Conservation (phyloP, 306 rosid genomes). For the Rosa persica region DNA sequence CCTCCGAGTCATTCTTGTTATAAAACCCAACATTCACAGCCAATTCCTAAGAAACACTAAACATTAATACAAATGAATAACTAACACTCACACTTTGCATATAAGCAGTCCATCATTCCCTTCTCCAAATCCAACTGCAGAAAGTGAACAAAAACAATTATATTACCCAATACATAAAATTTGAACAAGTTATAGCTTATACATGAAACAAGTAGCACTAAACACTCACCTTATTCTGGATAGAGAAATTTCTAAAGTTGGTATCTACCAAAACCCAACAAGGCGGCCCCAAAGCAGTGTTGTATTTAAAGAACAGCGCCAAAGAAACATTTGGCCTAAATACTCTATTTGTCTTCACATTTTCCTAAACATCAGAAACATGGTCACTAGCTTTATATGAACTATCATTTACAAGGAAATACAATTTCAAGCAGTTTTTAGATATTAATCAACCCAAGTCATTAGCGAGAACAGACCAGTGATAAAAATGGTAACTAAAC, state of each 20-base stretch:
- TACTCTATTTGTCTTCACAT: constrained; percentile 65
- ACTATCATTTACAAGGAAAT: background rate
- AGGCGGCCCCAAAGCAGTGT: constrained; percentile 83
- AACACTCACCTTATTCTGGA: constrained; percentile 77
- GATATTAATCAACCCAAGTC: background rate
- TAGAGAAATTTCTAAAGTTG: constrained; percentile 92
- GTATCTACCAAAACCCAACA: constrained; percentile 84
- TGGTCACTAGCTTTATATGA: constrained; percentile 8
- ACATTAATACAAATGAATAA: background rate
- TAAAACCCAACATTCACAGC: no score
- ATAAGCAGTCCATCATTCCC: constrained; percentile 90
- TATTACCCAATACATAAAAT: background rate
- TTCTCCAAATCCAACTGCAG: constrained; percentile 86
- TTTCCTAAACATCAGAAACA: constrained; percentile 59
- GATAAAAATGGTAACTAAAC: no score
- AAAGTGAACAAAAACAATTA: constrained; percentile 22
- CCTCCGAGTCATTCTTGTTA: no score
- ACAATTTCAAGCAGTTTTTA: background rate
- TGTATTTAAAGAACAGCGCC: constrained; percentile 83
- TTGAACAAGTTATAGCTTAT: no score
- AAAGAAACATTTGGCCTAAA: constrained; percentile 70
- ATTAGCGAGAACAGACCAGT: background rate
- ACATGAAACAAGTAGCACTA: background rate
- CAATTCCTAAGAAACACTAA: no score
- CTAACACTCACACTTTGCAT: constrained; percentile 81